Evolutionary conservation across 345 rosid genomes (phyloP).

Genomic region (Pseudoturritis turrita): DNA sequence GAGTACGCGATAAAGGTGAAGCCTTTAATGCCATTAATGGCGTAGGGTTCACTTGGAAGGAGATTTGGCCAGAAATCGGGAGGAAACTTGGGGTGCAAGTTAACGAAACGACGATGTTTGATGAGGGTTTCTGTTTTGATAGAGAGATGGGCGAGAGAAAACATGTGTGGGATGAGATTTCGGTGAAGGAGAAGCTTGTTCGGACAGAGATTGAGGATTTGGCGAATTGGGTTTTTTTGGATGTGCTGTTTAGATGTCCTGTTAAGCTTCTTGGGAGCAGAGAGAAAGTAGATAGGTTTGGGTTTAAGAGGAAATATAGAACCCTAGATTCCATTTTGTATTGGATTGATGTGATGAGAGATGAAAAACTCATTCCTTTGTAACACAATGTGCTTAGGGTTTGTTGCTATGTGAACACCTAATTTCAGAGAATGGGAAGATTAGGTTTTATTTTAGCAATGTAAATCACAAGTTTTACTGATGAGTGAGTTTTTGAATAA

Average conservation of each 20-base stretch:
- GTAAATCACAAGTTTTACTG: too few species aligned
- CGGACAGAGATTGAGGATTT: slow-evolving; percentile 60
- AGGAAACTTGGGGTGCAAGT: slow-evolving; percentile 52
- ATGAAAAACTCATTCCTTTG: slow-evolving; percentile 55
- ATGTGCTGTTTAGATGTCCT: slow-evolving; percentile 64
- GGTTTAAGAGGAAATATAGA: slow-evolving; percentile 55
- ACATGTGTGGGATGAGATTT: slow-evolving; percentile 63
- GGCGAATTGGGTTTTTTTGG: slow-evolving; percentile 83
- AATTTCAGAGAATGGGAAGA: neutral
- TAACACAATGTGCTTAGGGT: neutral
- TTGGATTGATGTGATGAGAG: slow-evolving; percentile 77
- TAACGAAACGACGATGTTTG: slow-evolving; percentile 36
- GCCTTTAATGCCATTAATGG: slow-evolving; percentile 77
- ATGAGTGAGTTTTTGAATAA: too few species aligned
- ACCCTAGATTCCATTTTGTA: slow-evolving; percentile 60
- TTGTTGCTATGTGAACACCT: neutral
- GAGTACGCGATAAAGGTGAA: slow-evolving; percentile 43
- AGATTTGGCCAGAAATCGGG: slow-evolving; percentile 65
- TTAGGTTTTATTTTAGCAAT: neutral
- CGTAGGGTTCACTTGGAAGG: slow-evolving; percentile 68
- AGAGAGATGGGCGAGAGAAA: slow-evolving; percentile 49
- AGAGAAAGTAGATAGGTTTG: slow-evolving; percentile 56
- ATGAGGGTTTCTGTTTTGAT: slow-evolving; percentile 43
- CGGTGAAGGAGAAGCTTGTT: slow-evolving; percentile 44
- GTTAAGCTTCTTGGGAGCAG: slow-evolving; percentile 62